Conservation (phyloP, 139 green algal species). For the Chlorella sp. region DNA sequence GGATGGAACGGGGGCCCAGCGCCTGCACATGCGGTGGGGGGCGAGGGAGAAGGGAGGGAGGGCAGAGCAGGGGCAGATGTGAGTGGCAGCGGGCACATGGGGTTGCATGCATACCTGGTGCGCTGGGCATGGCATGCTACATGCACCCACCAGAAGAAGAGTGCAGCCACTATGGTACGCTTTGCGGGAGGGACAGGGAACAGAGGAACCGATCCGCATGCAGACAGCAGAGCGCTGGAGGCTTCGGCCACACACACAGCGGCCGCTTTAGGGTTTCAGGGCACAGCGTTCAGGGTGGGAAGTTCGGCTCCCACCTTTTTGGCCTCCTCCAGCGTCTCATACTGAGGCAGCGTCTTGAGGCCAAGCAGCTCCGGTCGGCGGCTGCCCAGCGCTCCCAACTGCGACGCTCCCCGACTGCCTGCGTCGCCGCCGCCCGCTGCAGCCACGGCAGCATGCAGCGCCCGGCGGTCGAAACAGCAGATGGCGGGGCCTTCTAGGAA, state of each 20-base stretch:
- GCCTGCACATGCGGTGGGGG: conserved; percentile 30
- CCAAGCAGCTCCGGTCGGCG: conserved; percentile 52
- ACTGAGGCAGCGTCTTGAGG: conserved; percentile 55
- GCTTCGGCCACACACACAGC: too few species aligned
- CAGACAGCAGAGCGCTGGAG: too few species aligned
- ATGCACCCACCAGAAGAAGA: too few species aligned
- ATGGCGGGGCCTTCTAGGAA: conserved; percentile 50
- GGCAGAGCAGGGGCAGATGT: not conserved
- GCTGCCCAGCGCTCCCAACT: not conserved
- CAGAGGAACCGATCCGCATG: too few species aligned
- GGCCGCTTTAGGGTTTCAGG: too few species aligned
- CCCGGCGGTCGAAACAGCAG: conserved; percentile 17
- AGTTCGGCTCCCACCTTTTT: conserved; percentile 48
- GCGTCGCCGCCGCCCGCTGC: not conserved
- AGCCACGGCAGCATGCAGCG: not conserved
- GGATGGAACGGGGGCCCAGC: conserved; percentile 50
- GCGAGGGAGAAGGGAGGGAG: not conserved
- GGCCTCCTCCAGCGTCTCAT: conserved; percentile 55
- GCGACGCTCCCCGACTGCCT: not conserved
- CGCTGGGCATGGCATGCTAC: too few species aligned
- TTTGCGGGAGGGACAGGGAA: too few species aligned
- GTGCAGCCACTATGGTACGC: too few species aligned
- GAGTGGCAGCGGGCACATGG: not conserved
- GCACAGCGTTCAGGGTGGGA: too few species aligned
- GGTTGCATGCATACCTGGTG: not conserved